Evolutionary conservation across 768 basidiomycete genomes (phyloP).

Genomic region (Plicaturopsis crispa): DNA sequence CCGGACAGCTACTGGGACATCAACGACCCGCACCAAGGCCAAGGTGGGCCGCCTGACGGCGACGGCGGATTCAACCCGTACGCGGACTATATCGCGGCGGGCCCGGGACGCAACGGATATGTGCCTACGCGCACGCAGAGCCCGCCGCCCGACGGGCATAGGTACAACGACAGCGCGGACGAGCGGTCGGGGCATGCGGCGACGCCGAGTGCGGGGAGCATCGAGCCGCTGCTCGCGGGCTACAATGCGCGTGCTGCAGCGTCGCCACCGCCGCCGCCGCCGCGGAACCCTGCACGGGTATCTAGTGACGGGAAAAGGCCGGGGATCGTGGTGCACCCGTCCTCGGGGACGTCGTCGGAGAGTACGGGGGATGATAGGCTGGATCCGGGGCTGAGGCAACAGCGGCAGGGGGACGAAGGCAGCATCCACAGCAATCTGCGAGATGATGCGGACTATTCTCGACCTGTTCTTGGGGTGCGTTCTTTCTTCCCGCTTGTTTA

Average conservation of each 20-base stretch:
- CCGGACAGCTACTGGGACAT: slow-evolving; percentile 29
- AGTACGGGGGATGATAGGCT: slow-evolving; percentile 15
- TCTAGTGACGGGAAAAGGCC: slow-evolving; percentile 26
- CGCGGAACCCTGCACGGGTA: slow-evolving; percentile 22
- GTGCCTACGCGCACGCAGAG: slow-evolving; percentile 37
- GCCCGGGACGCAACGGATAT: slow-evolving; percentile 31
- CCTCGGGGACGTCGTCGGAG: too few relatives aligned
- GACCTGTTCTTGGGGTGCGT: slow-evolving; percentile 47
- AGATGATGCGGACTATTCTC: slow-evolving; percentile 52
- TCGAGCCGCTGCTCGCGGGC: slow-evolving; percentile 50
- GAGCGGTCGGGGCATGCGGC: slow-evolving; percentile 29
- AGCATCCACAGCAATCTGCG: slow-evolving; percentile 11
- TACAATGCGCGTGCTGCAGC: slow-evolving; percentile 19
- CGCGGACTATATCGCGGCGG: slow-evolving; percentile 29
- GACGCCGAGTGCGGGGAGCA: slow-evolving; percentile 47
- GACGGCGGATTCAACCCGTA: slow-evolving; percentile 41
- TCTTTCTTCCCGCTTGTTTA: too few relatives aligned
- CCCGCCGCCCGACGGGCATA: slow-evolving; percentile 31
- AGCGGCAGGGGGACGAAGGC: neutral
- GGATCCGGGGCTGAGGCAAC: slow-evolving; percentile 14
- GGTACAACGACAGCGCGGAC: slow-evolving; percentile 23
- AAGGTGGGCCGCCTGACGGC: slow-evolving; percentile 14
- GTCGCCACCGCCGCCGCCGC: slow-evolving; percentile 13
- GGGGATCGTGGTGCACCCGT: too few relatives aligned
- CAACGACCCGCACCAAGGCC: slow-evolving; percentile 28